These are phyloP conservation scores for Wakefieldia striispora DNA, from an alignment of 768 basidiomycete species.

Conservation along the genomic window DNA sequence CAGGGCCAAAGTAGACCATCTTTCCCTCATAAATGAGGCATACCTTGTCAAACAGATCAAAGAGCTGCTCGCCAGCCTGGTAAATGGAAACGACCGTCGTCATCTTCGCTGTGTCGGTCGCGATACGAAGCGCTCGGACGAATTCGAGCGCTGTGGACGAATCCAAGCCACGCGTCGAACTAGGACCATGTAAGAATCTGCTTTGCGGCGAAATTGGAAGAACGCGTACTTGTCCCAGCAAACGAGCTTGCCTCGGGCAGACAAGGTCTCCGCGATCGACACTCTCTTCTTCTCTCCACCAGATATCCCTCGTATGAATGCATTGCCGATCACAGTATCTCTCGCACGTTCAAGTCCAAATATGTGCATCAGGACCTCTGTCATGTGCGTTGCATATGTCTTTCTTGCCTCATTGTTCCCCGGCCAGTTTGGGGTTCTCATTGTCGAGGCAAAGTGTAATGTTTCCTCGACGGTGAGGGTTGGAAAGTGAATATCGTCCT, in stretches of 20 bases:
- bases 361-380: conserved; percentile 58
- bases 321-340: conserved; percentile 77
- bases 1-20: conserved; percentile 57
- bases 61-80: conserved; percentile 73
- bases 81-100: conserved; percentile 81
- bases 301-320: conserved; percentile 67
- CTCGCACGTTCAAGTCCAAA: conserved; percentile 75
- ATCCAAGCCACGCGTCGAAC: conserved; percentile 64
- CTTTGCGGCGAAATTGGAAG: background rate
- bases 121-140: conserved; percentile 59
- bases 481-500: conserved; percentile 85
- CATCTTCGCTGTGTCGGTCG: conserved; percentile 52
- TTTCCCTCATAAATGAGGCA: conserved; percentile 55
- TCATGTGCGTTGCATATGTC: conserved; percentile 25
- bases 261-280: conserved; percentile 71
- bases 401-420: conserved; percentile 13
- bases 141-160: conserved; percentile 74
- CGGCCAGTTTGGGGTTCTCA: conserved; percentile 41
- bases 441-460: conserved; percentile 50
- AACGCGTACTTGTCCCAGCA: conserved; percentile 74
- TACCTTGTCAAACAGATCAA: conserved; percentile 67
- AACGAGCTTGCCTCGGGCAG: conserved; percentile 57
- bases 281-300: conserved; percentile 84
- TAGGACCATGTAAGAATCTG: conserved; percentile 24
- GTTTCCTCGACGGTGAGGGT: conserved; percentile 52